Evolutionary conservation across 495 filamentous ascomycete genomes (phyloP), one percentile per base, ranked within the genome.

Genomic region (Talaromyces proteolyticus): DNA sequence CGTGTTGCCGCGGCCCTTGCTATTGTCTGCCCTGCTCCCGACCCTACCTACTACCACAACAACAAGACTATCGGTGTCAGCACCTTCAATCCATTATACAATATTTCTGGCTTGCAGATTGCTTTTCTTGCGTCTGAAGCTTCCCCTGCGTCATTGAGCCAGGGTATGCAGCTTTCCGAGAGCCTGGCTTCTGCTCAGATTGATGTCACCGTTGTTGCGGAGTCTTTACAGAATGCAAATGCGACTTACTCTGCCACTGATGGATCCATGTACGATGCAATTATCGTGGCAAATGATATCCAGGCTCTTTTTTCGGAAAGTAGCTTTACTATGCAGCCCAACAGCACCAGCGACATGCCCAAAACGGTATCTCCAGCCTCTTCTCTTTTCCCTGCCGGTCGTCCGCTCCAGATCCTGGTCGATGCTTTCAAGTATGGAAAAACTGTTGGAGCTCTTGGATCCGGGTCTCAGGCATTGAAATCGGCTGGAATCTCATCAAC

Each of bases 351-450:
- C 11, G 52, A 59, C 11, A 61, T 59, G 6, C 40, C 53, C 4
- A 60, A 55, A 17, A 42, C 56, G n/a, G n/a, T n/a, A n/a, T 59
- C 58, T 2, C 51, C 54, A 6, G 64, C 82, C 0, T 63, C n/a
- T n/a, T n/a, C n/a, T n/a, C n/a, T 89, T 19, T 90, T 75, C 60
- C 86, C 87, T 0, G 70, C 75, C 8, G 80, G 81, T 0, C 72
- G 85, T 0, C 87, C 73, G 61, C 50, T 74, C 5, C 77, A 87
- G 67, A 85, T 90, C 39, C 60, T 90, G 19, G 49, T 66, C 16
- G 77, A 82, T 64, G 84, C 72, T 0, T 91, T 79, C 69, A 65
- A 76, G 1, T 89, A 81, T 66, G 87, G 86, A 6, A 91, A 91
- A 75, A 79, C 87, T 0, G 74, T 91, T 36, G 83, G 65, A 4